Base-by-base conservation (phyloP, 208 protist species). In the Crithidia mellificae region DNA sequence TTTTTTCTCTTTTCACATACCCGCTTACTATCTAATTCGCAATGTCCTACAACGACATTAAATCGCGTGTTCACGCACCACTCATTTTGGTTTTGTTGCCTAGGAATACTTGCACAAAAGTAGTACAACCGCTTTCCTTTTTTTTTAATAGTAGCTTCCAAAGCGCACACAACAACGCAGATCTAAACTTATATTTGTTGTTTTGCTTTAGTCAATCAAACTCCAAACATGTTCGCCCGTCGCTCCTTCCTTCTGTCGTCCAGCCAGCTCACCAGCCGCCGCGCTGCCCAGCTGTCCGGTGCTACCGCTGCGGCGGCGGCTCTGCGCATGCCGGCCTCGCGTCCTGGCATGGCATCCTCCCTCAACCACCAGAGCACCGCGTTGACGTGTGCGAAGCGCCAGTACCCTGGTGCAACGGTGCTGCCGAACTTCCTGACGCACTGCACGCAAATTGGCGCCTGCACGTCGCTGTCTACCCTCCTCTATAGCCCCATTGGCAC, bases 401-500 rank as follows among this genome's bases (percentile, higher is more conserved):
- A 61, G 56, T 87, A 77, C 70, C 30, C 68, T 20, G 81, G 77
- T 5, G 50, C 76, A 12, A 64, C 68, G 14, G 62, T 92, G 0
- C 22, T 79, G 9, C 36, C 75, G 15, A 91, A 95, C 74, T 75
- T 95, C 49, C 51, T 69, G 19, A 72, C 77, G 5, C 90, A 95
- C 66, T 77, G 64, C 53, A 76, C 80, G 30, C 77, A 92, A 54
- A 29, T 93, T 49, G 66, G 59, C 8, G 67, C 68, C 20, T 93
- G 84, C 79, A 63, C 70, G 12, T 88, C 82, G 25, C 80, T 91
- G 14, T 81, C 80, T n/a, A 84, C 83, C 27, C 56, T 95, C 4
- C 74, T 93, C 32, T 93, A 93, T 77, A 88, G 78, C 36, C 90
- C 90, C 9, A 55, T 95, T 8, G 90, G 87, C 19, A 93, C 87